Evolutionary conservation across 176 grass and related monocot genomes (phyloP).

Genomic region (Puccinellia tenuiflora): DNA sequence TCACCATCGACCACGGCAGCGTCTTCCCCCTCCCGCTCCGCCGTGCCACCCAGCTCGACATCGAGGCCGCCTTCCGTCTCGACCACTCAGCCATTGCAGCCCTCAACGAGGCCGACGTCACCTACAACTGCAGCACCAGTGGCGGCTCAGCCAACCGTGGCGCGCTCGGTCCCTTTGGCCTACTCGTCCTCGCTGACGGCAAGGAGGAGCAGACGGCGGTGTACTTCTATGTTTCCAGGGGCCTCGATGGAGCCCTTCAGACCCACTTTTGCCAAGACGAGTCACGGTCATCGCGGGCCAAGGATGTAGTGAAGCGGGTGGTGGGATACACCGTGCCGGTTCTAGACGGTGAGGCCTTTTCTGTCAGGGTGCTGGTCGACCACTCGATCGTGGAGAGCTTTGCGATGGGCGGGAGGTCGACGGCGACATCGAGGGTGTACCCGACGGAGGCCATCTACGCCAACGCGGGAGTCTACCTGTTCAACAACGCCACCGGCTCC

Average conservation of each 20-base stretch:
- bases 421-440: constrained; percentile 71
- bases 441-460: constrained; percentile 64
- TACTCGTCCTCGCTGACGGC: constrained; percentile 54
- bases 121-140: constrained; percentile 75
- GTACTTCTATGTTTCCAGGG: constrained; percentile 74
- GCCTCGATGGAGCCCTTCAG: constrained; percentile 35
- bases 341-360: constrained; percentile 48
- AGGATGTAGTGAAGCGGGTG: constrained; percentile 63
- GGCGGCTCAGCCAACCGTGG: constrained; percentile 42
- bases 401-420: constrained; percentile 51
- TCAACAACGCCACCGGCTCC: constrained; percentile 68
- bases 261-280: constrained; percentile 93
- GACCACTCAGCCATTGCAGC: constrained; percentile 16
- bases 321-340: constrained; percentile 65
- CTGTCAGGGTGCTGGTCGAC: constrained; percentile 67
- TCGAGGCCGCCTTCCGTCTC: constrained; percentile 54
- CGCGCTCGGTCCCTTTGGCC: constrained; percentile 60
- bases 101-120: constrained; percentile 29
- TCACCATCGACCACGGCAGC: background rate
- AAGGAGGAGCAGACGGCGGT: constrained; percentile 59
- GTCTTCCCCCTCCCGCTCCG: constrained; percentile 29
- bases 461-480: constrained; percentile 52
- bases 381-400: constrained; percentile 89
- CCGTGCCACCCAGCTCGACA: constrained; percentile 66
- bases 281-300: constrained; percentile 50